Percentiles rank a stretch among this genome's conserved stretches.
Conservation (phyloP, 352 stramenopile genomes). For the Blastocystis sp. region DNA sequence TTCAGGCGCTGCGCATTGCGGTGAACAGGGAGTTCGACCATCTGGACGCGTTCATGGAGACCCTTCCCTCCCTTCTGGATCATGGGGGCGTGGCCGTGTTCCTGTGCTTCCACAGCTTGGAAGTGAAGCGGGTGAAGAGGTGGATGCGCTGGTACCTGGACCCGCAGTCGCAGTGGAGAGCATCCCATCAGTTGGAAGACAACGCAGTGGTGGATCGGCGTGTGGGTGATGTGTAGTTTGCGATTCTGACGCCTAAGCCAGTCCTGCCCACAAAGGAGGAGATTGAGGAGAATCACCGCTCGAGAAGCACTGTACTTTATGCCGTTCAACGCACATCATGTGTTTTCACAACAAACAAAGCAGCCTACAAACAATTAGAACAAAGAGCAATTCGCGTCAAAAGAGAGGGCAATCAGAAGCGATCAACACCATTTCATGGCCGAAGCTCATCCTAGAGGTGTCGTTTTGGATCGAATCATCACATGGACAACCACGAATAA, state of each 20-base stretch:
- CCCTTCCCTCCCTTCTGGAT: constrained; percentile 27
- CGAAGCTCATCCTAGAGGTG: constrained; percentile 66
- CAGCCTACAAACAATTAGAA: background rate
- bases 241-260: constrained; percentile 14
- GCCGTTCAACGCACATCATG: constrained; percentile 9
- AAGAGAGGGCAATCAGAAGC: constrained; percentile 21
- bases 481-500: constrained; percentile 44
- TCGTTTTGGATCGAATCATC: constrained; percentile 62
- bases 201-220: background rate
- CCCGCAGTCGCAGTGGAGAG: constrained; percentile 13
- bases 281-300: background rate
- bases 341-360: background rate
- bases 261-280: background rate
- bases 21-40: constrained; percentile 70
- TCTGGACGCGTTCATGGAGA: constrained; percentile 56
- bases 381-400: no score
- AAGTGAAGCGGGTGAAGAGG: constrained; percentile 56
- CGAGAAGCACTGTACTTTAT: constrained; percentile 14
- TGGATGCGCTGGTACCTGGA: constrained; percentile 26
- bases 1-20: constrained; percentile 71
- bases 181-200: background rate
- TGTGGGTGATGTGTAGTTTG: background rate
- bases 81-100: constrained; percentile 67
- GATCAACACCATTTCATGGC: constrained; percentile 56
- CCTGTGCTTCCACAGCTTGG: constrained; percentile 71